Evolutionary conservation across 257 asterid species (phyloP).

Genomic region (Lycium ferocissimum): DNA sequence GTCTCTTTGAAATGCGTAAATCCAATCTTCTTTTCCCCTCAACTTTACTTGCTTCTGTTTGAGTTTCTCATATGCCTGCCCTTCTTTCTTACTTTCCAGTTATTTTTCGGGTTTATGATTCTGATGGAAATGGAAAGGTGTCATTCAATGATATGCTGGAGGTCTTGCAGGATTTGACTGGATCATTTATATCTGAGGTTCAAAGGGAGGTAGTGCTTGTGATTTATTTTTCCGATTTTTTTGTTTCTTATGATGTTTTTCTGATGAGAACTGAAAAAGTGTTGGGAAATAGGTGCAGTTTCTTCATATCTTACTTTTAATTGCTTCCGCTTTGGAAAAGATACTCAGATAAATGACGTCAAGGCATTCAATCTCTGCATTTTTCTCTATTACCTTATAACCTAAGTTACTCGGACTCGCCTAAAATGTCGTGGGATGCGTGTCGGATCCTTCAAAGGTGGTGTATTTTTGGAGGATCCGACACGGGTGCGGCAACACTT

Average conservation of each 20-base stretch:
- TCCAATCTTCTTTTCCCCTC: background rate
- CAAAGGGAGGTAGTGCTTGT: slow-evolving; percentile 2
- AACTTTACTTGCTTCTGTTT: background rate
- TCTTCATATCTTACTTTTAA: background rate
- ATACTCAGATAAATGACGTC: background rate
- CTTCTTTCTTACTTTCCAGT: slow-evolving; percentile 40
- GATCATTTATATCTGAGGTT: slow-evolving; percentile 34
- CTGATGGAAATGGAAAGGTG: slow-evolving; percentile 79
- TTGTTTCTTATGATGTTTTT: background rate
- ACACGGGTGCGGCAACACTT: too few species aligned
- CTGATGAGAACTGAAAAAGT: background rate
- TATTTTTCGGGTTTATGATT: slow-evolving; percentile 76
- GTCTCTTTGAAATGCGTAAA: background rate
- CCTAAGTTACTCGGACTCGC: too few species aligned
- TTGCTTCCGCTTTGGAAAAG: background rate
- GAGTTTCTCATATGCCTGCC: background rate
- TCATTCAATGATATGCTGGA: slow-evolving; percentile 60
- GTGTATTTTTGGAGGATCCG: too few species aligned
- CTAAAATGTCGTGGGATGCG: too few species aligned
- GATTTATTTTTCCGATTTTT: background rate
- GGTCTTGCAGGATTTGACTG: slow-evolving; percentile 71
- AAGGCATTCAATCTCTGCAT: background rate
- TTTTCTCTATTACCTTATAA: background rate
- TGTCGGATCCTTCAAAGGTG: too few species aligned
- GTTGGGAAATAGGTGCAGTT: background rate